A percentile compares a stretch with the other conserved stretches of the same genome.
Evolutionary conservation across 805 yeast genomes (phyloP).

Genomic region (Maudiozyma bulderi): DNA sequence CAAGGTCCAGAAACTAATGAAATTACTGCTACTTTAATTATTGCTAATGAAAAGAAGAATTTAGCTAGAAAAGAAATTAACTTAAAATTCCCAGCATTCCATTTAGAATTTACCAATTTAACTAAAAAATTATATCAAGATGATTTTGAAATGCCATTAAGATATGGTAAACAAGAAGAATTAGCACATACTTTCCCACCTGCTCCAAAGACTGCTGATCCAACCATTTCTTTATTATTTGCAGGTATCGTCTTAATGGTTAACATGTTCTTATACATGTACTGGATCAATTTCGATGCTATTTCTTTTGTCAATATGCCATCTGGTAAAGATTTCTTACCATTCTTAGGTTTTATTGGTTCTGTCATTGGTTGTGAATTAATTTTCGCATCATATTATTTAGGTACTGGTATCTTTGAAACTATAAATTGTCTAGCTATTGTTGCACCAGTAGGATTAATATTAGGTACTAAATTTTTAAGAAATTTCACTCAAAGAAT

Average conservation of each 20-base stretch:
- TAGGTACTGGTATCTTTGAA: slow-evolving; percentile 26
- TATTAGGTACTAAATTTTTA: slow-evolving; percentile 59
- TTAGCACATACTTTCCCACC: slow-evolving; percentile 52
- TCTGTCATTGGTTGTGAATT: slow-evolving; percentile 26
- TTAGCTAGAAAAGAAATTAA: slow-evolving; percentile 4
- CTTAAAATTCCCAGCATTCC: slow-evolving; percentile 13
- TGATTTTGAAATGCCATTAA: slow-evolving; percentile 10
- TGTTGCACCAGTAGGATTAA: slow-evolving; percentile 45
- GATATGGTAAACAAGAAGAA: slow-evolving; percentile 45
- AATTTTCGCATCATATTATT: slow-evolving; percentile 22
- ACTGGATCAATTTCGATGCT: slow-evolving; percentile 33
- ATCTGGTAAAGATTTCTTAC: slow-evolving; percentile 15
- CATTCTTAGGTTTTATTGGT: slow-evolving; percentile 17
- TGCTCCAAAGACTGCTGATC: slow-evolving; percentile 44
- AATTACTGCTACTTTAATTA: slow-evolving; percentile 15
- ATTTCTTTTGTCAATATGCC: slow-evolving; percentile 22
- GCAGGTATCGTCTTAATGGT: slow-evolving; percentile 35
- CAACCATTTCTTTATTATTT: slow-evolving; percentile 44
- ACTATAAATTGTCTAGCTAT: slow-evolving; percentile 24
- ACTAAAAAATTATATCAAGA: background rate
- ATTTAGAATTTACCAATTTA: slow-evolving; percentile 7
- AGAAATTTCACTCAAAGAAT: slow-evolving; percentile 25
- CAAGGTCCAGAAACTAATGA: slow-evolving; percentile 4
- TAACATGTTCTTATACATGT: slow-evolving; percentile 34
- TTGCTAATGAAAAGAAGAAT: slow-evolving; percentile 8